Conservation (phyloP, 2,329 filamentous ascomycete genomes). For the Balansia obtecta region DNA sequence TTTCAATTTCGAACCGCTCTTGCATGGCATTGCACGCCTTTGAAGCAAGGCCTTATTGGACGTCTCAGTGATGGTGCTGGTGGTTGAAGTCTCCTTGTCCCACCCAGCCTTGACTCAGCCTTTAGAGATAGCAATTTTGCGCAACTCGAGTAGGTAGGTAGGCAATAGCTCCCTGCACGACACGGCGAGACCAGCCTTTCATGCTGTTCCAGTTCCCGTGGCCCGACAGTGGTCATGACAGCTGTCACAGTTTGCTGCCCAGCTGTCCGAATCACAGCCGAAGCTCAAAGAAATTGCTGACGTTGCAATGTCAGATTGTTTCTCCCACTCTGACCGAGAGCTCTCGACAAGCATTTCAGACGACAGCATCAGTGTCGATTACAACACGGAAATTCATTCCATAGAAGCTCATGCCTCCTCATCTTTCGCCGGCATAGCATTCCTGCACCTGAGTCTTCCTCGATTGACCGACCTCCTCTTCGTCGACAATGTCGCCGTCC, state of each 20-base stretch:
- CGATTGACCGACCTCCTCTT: background rate
- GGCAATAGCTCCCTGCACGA: background rate
- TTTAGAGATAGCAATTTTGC: no score
- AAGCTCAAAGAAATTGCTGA: background rate
- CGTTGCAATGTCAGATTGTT: background rate
- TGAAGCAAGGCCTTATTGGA: no score
- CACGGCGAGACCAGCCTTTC: background rate
- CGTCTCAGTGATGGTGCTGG: no score
- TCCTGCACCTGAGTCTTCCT: background rate
- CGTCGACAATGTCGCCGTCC: slow-evolving; percentile 16
- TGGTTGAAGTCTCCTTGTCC: no score
- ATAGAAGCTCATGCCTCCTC: no score
- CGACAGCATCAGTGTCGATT: no score
- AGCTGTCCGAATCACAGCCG: background rate
- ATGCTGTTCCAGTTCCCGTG: background rate
- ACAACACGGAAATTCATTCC: no score
- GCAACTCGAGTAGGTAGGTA: no score
- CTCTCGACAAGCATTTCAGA: no score
- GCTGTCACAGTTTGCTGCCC: background rate
- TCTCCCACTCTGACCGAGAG: no score
- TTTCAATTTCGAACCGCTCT: background rate
- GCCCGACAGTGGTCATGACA: background rate
- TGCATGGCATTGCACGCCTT: background rate
- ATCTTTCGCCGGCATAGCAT: no score
- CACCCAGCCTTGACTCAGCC: no score